Conservation (phyloP, 768 basidiomycete genomes). For the Amanita molliuscula region DNA sequence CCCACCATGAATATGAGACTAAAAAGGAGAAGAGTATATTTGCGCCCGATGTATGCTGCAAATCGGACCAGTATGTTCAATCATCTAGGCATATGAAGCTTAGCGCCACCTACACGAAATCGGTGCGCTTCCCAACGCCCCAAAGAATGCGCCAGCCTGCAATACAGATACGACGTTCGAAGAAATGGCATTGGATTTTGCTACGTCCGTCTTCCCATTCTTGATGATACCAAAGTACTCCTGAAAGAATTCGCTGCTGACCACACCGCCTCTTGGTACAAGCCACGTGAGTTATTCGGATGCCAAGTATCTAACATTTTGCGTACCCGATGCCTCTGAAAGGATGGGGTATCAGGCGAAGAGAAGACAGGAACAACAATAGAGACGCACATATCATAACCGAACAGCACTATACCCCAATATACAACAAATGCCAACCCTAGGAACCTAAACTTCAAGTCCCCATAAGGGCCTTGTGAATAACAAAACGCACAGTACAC, state of each 20-base stretch:
- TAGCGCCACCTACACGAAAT: conserved; percentile 40
- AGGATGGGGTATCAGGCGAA: not conserved
- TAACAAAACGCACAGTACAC: conserved; percentile 44
- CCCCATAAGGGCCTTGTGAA: not conserved
- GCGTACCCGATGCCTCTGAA: conserved; percentile 1
- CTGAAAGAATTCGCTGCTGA: conserved; percentile 51
- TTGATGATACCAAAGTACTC: conserved; percentile 49
- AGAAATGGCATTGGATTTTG: conserved; percentile 41
- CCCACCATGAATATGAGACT: conserved; percentile 58
- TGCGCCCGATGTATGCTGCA: conserved; percentile 58
- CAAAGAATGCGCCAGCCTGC: conserved; percentile 85
- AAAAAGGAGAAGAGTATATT: conserved; percentile 50
- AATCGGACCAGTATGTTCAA: not conserved
- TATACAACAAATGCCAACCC: conserved; percentile 68
- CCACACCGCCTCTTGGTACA: conserved; percentile 53
- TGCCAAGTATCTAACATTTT: not conserved
- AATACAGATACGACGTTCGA: conserved; percentile 83
- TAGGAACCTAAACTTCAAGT: conserved; percentile 14
- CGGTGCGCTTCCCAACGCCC: conserved; percentile 65
- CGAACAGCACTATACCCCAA: conserved; percentile 77
- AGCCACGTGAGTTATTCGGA: not conserved
- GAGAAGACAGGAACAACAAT: conserved; percentile 12
- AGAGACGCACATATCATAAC: conserved; percentile 61
- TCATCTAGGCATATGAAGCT: not conserved
- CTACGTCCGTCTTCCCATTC: conserved; percentile 28